Conservation (phyloP, 495 filamentous ascomycete species). For the Aspergillus homomorphus region DNA sequence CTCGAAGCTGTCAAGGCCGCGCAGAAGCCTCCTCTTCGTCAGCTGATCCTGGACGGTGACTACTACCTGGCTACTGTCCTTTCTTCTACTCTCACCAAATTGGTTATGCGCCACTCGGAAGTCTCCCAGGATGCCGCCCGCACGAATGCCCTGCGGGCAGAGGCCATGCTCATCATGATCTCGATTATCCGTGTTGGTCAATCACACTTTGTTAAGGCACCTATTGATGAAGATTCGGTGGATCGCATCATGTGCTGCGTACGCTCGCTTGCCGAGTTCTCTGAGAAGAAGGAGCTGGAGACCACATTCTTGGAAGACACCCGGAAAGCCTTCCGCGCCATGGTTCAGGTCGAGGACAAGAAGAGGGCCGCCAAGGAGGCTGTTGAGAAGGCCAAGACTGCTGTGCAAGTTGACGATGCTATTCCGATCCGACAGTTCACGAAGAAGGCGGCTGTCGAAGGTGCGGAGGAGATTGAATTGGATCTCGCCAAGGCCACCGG, state of each 20-base stretch:
- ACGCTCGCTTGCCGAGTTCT: slow-evolving; percentile 87
- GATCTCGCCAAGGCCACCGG: slow-evolving; percentile 95
- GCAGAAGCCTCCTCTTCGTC: slow-evolving; percentile 91
- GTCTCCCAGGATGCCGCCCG: slow-evolving; percentile 82
- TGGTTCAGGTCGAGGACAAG: slow-evolving; percentile 97
- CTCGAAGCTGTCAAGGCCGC: slow-evolving; percentile 96
- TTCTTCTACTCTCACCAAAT: slow-evolving; percentile 89
- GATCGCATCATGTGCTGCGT: slow-evolving; percentile 98
- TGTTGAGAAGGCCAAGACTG: slow-evolving; percentile 86
- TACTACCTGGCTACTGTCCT: slow-evolving; percentile 96
- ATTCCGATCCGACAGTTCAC: slow-evolving; percentile 87
- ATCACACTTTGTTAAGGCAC: slow-evolving; percentile 94
- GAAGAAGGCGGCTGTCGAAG: slow-evolving; percentile 86
- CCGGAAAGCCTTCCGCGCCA: slow-evolving; percentile 92
- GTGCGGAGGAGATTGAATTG: slow-evolving; percentile 77
- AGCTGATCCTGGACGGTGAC: slow-evolving; percentile 94
- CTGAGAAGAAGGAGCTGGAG: slow-evolving; percentile 83
- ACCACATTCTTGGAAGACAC: slow-evolving; percentile 94
- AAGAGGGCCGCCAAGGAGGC: slow-evolving; percentile 91
- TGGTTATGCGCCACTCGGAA: slow-evolving; percentile 97
- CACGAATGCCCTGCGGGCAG: slow-evolving; percentile 90
- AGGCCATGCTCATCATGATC: slow-evolving; percentile 99
- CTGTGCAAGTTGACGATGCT: slow-evolving; percentile 92
- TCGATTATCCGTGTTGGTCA: slow-evolving; percentile 97
- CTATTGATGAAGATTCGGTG: slow-evolving; percentile 96